Evolutionary conservation across 2,329 filamentous ascomycete genomes (phyloP).

Genomic region (Xylaria sp.): DNA sequence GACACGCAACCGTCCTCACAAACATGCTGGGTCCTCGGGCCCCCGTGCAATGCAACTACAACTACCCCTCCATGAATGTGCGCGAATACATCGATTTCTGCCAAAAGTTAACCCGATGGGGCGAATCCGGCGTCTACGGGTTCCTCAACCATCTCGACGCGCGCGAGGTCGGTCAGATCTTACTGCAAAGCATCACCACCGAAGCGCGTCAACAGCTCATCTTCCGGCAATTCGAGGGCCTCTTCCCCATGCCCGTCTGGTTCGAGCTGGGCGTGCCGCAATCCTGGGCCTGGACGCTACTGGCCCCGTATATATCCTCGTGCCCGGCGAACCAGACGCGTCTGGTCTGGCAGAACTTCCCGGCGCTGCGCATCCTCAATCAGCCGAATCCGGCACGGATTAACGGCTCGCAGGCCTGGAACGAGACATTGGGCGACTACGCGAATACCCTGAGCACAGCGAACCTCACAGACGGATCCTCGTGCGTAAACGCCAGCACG

Average conservation of each 20-base stretch:
- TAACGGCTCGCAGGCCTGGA: slow-evolving; percentile 55
- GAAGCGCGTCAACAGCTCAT: slow-evolving; percentile 80
- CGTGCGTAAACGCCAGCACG: slow-evolving; percentile 53
- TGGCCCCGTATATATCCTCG: slow-evolving; percentile 74
- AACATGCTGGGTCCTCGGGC: slow-evolving; percentile 71
- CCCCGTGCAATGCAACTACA: slow-evolving; percentile 71
- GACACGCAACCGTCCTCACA: slow-evolving; percentile 69
- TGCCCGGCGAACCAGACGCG: slow-evolving; percentile 70
- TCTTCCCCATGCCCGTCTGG: slow-evolving; percentile 79
- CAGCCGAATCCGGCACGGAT: slow-evolving; percentile 68
- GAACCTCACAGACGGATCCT: slow-evolving; percentile 40
- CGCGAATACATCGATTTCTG: slow-evolving; percentile 77
- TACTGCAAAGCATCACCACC: slow-evolving; percentile 70
- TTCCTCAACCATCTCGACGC: slow-evolving; percentile 22
- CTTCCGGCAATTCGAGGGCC: slow-evolving; percentile 75
- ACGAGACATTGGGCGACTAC: slow-evolving; percentile 59
- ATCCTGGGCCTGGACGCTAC: slow-evolving; percentile 76
- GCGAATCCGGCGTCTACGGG: slow-evolving; percentile 33
- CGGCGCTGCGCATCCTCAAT: slow-evolving; percentile 64
- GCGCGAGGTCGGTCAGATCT: slow-evolving; percentile 58
- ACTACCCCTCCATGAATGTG: slow-evolving; percentile 72
- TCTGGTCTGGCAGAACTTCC: slow-evolving; percentile 81
- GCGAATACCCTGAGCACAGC: slow-evolving; percentile 50
- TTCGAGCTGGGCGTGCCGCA: slow-evolving; percentile 76
- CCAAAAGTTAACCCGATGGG: slow-evolving; percentile 78